Evolutionary conservation across 2,329 filamentous ascomycete species (phyloP).

Genomic region (Drechslerella stenobrocha): DNA sequence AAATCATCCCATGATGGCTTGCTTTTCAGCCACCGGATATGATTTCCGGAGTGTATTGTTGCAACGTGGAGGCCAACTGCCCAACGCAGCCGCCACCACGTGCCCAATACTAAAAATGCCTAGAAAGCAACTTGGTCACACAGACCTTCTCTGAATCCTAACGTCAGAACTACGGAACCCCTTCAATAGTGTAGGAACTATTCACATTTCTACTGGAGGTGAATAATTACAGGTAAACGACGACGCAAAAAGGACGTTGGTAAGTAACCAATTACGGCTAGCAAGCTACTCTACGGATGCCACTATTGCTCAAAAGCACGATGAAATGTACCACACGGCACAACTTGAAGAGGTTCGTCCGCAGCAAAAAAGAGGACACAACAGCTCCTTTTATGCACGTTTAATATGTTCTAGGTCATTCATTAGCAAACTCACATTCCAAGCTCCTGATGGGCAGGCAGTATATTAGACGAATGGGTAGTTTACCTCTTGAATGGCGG

Average conservation of each 20-base stretch:
- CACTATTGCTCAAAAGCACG: constrained; percentile 5
- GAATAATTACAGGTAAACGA: constrained; percentile 28
- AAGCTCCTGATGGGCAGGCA: not conserved
- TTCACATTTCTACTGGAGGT: not conserved
- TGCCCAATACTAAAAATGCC: no score
- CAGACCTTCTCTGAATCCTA: no score
- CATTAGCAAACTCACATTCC: not conserved
- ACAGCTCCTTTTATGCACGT: constrained; percentile 6
- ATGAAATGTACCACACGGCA: not conserved
- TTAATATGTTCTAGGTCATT: constrained; percentile 36
- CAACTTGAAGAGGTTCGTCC: not conserved
- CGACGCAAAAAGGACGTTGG: not conserved
- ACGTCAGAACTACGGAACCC: no score
- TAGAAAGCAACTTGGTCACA: no score
- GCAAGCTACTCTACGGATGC: constrained; percentile 20
- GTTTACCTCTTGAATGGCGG: constrained; percentile 88
- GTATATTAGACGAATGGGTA: not conserved
- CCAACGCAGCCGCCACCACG: no score
- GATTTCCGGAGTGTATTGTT: no score
- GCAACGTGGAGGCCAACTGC: no score
- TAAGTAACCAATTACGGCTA: constrained; percentile 3
- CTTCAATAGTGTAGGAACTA: no score
- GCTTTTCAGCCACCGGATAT: no score
- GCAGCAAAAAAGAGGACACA: not conserved
- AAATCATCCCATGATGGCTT: no score